Evolutionary conservation across 805 yeast genomes (phyloP).

Genomic region (Nakazawaea pomicola): DNA sequence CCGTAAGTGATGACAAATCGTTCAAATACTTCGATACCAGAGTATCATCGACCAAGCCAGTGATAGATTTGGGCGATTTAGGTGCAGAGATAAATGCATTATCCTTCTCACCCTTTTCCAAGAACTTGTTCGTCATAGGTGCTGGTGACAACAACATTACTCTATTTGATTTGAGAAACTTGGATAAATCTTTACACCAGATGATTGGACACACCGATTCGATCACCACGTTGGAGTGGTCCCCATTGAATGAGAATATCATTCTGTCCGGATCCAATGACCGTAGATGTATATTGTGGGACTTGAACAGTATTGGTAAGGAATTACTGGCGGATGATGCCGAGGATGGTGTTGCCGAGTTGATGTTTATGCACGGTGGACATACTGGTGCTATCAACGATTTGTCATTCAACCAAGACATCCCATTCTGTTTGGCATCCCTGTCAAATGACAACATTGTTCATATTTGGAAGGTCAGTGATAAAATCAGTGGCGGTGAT

Average conservation of each 20-base stretch:
- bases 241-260: constrained; percentile 72
- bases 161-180: constrained; percentile 54
- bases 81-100: constrained; percentile 61
- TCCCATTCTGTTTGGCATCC: constrained; percentile 74
- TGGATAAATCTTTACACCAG: constrained; percentile 46
- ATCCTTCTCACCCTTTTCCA: constrained; percentile 59
- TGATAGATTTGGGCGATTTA: constrained; percentile 19
- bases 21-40: constrained; percentile 54
- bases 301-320: constrained; percentile 70
- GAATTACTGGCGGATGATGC: constrained; percentile 85
- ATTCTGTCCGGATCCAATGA: constrained; percentile 76
- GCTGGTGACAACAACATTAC: constrained; percentile 63
- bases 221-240: constrained; percentile 71
- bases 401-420: constrained; percentile 61
- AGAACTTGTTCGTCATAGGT: constrained; percentile 61
- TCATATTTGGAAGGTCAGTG: constrained; percentile 49
- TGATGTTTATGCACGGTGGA: constrained; percentile 90
- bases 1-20: constrained; percentile 68
- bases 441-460: constrained; percentile 58
- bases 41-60: constrained; percentile 18
- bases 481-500: constrained; percentile 21
- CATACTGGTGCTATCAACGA: constrained; percentile 77
- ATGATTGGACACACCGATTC: constrained; percentile 79
- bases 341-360: constrained; percentile 86
- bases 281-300: constrained; percentile 79